A percentile compares a stretch with the other conserved stretches of the same genome.
These are phyloP conservation scores for Thelephora ganbajun DNA, from an alignment of 768 basidiomycete genomes.

Conservation along the genomic window DNA sequence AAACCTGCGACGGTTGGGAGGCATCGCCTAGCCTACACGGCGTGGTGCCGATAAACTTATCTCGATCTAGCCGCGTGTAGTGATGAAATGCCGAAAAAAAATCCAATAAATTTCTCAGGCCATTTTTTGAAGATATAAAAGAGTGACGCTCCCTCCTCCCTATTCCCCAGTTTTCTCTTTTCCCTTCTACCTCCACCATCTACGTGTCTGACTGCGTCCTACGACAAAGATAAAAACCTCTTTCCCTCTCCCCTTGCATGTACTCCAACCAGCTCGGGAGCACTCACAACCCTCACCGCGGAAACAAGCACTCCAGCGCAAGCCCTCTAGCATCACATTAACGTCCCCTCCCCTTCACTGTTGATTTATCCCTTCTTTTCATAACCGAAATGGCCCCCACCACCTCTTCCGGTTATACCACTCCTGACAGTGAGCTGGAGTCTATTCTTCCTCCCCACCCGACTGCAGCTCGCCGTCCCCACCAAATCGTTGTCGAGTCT, in stretches of 20 bases:
- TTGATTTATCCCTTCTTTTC: constrained; percentile 9
- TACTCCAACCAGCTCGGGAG: constrained; percentile 91
- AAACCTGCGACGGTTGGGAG: no score
- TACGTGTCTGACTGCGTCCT: background rate
- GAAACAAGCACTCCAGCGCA: constrained; percentile 69
- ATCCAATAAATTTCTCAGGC: no score
- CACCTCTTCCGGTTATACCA: constrained; percentile 54
- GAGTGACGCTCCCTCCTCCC: background rate
- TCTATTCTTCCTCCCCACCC: constrained; percentile 65
- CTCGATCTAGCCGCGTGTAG: no score
- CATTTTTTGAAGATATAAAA: no score
- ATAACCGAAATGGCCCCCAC: constrained; percentile 33
- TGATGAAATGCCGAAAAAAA: no score
- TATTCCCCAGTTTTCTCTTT: background rate
- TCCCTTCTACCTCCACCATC: background rate
- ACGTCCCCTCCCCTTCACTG: constrained; percentile 13
- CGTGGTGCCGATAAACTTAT: no score
- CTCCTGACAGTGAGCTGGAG: constrained; percentile 61
- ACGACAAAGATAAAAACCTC: constrained; percentile 2
- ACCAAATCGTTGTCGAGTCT: constrained; percentile 68
- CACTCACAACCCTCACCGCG: constrained; percentile 80
- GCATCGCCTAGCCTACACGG: no score
- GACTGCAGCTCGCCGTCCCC: constrained; percentile 66
- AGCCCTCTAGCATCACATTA: constrained; percentile 42
- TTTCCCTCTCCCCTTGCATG: constrained; percentile 42